phyloP scores from a whole-genome alignment of 2,329 filamentous ascomycete genomes.

The Ceratocystis destructans region DNA sequence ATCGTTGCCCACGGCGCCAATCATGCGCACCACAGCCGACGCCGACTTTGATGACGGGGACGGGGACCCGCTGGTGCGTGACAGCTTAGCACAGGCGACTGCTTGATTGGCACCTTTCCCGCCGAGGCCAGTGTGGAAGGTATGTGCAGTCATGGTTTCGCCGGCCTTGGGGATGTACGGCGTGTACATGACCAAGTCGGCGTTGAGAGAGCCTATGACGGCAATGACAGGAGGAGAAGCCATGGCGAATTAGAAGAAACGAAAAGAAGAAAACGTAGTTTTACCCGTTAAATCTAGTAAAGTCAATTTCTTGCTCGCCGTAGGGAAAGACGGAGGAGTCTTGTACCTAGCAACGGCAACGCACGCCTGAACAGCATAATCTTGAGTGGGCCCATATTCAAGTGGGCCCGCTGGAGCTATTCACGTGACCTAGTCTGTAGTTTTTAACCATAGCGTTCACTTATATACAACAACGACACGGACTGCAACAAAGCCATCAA shows the following conservation, averaged over 20 bases:
- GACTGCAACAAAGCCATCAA: neutral
- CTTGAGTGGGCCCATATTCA: neutral
- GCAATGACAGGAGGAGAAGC: constrained; percentile 35
- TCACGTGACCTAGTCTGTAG: neutral
- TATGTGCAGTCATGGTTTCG: constrained; percentile 54
- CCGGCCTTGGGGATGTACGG: constrained; percentile 52
- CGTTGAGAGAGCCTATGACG: constrained; percentile 59
- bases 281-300: too few relatives aligned
- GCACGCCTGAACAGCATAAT: neutral
- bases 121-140: constrained; percentile 34
- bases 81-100: constrained; percentile 48
- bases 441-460: neutral
- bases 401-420: constrained; percentile 5
- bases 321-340: neutral
- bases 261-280: neutral
- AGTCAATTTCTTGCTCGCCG: neutral
- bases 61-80: constrained; percentile 24
- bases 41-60: neutral
- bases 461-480: neutral
- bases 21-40: constrained; percentile 34
- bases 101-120: constrained; percentile 69
- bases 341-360: neutral
- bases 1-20: constrained; percentile 43
- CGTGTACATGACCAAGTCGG: constrained; percentile 56
- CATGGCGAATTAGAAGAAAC: neutral